Evolutionary conservation across 106 monocot genomes (phyloP), one percentile per base, ranked within the genome.

Genomic region (Allium cepa): DNA sequence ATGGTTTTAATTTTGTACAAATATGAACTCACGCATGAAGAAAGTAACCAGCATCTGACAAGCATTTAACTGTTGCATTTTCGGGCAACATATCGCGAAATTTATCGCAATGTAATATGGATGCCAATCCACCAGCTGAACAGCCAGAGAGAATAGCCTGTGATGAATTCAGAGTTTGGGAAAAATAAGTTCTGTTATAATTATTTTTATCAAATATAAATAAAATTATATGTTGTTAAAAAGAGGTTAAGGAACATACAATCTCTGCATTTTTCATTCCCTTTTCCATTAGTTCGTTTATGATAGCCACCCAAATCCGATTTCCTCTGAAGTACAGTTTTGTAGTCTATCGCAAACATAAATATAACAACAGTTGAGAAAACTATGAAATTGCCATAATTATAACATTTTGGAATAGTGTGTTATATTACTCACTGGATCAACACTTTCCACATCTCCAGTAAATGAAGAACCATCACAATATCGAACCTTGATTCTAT

Each of bases 391-490:
- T 15, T 27, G 10, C 3, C 26, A 51, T 26, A 12, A n/a, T 16
- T 49, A 0, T 22, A 26, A 48, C 6, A 53, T 4, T 14, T 1
- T 16, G 4, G 12, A 53, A 10, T 7, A 13, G 0, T 53, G 0
- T 68, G 56, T 36, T 36, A 36, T 36, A 4, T 9, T 7, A 77
- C 90, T 83, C 64, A 90, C 90, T 59, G 85, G 86, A 71, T 93
- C 75, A 18, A 85, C 85, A 12, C 16, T 47, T 17, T 85, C 81
- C 9, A 88, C 81, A 69, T 93, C 88, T 46, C 93, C 93, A 14
- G 93, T 83, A 60, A 93, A 93, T 16, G 93, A 93, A n/a, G 93
- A 83, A 70, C 93, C 93, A 63, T 88, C 93, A 50, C 88, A 93
- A 68, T 93, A 93, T 7, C 93, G 80, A 56, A 93, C 75, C 62